Percentiles rank a stretch among this genome's conserved stretches.
These are phyloP conservation scores for Areca catechu DNA, from an alignment of 176 grass and related monocot genomes.

Conservation along the genomic window DNA sequence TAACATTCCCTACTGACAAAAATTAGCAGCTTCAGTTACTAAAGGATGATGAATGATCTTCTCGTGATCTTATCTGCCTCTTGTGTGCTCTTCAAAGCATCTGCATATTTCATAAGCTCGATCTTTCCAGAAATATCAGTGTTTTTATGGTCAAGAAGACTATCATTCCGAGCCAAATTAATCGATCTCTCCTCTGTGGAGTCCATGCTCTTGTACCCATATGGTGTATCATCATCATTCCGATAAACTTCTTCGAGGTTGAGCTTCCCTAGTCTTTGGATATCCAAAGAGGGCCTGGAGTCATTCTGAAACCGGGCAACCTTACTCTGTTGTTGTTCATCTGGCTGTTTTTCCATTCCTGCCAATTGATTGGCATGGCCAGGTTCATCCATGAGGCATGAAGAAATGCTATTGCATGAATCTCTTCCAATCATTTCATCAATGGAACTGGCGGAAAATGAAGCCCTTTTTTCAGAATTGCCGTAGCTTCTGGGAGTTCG, in stretches of 20 bases:
- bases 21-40: slow-evolving; percentile 9
- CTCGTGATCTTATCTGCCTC: slow-evolving; percentile 21
- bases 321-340: slow-evolving; percentile 3
- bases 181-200: slow-evolving; percentile 20
- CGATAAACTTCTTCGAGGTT: slow-evolving; percentile 11
- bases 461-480: slow-evolving; percentile 40
- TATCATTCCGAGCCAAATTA: slow-evolving; percentile 19
- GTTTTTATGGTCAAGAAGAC: slow-evolving; percentile 13
- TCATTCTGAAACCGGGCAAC: not conserved
- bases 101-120: slow-evolving; percentile 50
- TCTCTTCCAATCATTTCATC: slow-evolving; percentile 45
- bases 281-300: slow-evolving; percentile 24
- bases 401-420: slow-evolving; percentile 48
- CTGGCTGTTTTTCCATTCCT: not conserved
- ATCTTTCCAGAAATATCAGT: slow-evolving; percentile 27
- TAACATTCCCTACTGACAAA: slow-evolving; percentile 8
- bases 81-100: slow-evolving; percentile 36
- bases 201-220: not conserved
- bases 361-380: not conserved
- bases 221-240: not conserved
- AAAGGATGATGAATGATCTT: slow-evolving; percentile 33
- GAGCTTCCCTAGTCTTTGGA: slow-evolving; percentile 15
- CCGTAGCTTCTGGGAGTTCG: not conserved
- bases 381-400: slow-evolving; percentile 37
- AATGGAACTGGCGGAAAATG: slow-evolving; percentile 45